phyloP scores from a whole-genome alignment of 345 rosid genomes.

The Bruguiera sexangula region DNA sequence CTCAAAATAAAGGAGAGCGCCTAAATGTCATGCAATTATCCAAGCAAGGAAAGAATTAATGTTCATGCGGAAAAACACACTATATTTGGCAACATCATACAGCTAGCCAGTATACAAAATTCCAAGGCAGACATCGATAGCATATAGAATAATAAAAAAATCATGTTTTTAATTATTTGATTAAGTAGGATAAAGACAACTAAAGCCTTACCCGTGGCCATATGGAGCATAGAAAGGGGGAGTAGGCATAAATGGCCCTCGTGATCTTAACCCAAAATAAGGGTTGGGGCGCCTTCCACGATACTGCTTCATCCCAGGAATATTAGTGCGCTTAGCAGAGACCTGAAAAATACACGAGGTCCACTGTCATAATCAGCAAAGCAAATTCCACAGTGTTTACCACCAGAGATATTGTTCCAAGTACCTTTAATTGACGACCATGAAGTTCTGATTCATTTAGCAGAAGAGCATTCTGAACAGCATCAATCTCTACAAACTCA shows the following conservation, averaged over 20 bases:
- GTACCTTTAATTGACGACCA: conserved; percentile 93
- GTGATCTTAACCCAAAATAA: conserved; percentile 56
- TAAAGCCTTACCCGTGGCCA: conserved; percentile 64
- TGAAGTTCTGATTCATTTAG: conserved; percentile 96
- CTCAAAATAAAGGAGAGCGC: not conserved
- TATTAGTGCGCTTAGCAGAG: conserved; percentile 88
- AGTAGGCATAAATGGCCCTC: conserved; percentile 77
- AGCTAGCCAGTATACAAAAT: too few relatives aligned
- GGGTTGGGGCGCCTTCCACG: conserved; percentile 81
- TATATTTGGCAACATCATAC: too few relatives aligned
- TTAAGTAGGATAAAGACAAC: conserved; percentile 7
- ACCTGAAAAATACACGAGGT: conserved; percentile 46
- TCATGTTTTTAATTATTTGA: not conserved
- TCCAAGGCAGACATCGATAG: too few relatives aligned
- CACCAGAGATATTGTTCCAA: not conserved
- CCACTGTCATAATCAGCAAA: conserved; percentile 8
- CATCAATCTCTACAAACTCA: conserved; percentile 91
- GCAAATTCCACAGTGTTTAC: conserved; percentile 1
- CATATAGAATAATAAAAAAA: not conserved
- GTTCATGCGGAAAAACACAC: too few relatives aligned
- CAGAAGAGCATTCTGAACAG: conserved; percentile 85
- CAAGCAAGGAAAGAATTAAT: too few relatives aligned
- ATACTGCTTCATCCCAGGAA: conserved; percentile 93
- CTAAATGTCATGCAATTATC: too few relatives aligned
- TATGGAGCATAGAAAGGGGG: conserved; percentile 62